Evolutionary conservation across 2,329 filamentous ascomycete genomes (phyloP), one percentile per base, ranked within the genome.

Genomic region (Magnaporthiopsis poae): DNA sequence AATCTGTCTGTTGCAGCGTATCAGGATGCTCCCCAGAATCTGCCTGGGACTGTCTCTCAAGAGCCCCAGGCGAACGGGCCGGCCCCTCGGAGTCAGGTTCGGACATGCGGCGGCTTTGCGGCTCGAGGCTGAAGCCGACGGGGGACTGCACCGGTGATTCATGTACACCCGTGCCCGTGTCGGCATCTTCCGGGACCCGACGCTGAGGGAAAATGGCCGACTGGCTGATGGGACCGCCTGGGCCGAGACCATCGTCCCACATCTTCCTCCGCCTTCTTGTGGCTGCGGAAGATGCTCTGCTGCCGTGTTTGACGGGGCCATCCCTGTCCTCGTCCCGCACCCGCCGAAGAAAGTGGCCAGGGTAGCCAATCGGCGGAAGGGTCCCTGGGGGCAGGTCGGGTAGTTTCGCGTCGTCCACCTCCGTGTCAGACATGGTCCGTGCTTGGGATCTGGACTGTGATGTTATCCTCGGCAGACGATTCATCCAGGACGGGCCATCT

Each of bases 401-500:
- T 69, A 81, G 77, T 71, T 85, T 86, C n/a, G 84, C 77, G 27
- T 90, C 88, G 21, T 88, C 83, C 9, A 80, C 81, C n/a, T 91
- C 90, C 0, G 87, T 84, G 69, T 93, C 90, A 0, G 93, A 96
- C 84, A 92, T 90, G 35, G 88, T 90, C 74, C 90, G 91, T 5
- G 92, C 92, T 72, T 94, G 88, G 0, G 95, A 97, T 70, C 91
- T 90, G 46, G 86, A 88, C 68, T 82, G 82, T 0, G 86, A 85
- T 64, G 86, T 81, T 70, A 88, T 84, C 75, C 89, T 77, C 5
- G 95, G 95, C 61, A 99, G 81, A 66, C 95, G 86, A 71, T 96
- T 95, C 90, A 98, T 96, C 95, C 95, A 99, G 1, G 88, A 88
- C 2, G 92, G 90, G 0, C 92, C 91, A 52, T 96, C 91, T 66